phyloP scores from a whole-genome alignment of 257 asterid genomes.

The Plectranthus barbatus region DNA sequence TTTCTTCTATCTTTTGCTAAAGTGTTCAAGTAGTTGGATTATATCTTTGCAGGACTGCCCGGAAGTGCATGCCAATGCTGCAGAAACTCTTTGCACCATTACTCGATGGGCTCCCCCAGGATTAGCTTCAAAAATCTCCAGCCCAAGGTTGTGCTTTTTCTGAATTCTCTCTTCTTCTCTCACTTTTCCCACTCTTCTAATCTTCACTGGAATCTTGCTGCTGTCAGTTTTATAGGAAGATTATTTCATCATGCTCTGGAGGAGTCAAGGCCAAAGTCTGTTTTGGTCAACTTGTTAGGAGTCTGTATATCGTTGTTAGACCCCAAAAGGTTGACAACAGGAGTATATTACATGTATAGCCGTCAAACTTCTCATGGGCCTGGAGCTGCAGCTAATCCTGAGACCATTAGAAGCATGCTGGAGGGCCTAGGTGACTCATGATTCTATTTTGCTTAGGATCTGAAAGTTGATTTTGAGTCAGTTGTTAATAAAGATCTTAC shows the following conservation, averaged over 20 bases:
- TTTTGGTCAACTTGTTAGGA: conserved; percentile 58
- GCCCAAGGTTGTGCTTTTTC: conserved; percentile 49
- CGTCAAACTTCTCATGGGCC: conserved; percentile 52
- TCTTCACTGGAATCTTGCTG: conserved; percentile 15
- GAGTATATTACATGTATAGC: conserved; percentile 56
- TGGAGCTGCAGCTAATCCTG: conserved; percentile 49
- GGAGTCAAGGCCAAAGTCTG: conserved; percentile 74
- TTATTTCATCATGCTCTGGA: conserved; percentile 70
- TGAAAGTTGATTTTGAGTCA: neutral
- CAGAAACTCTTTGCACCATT: conserved; percentile 68
- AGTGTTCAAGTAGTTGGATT: neutral
- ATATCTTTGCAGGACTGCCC: conserved; percentile 60
- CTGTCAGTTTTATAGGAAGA: conserved; percentile 68
- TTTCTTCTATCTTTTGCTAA: neutral
- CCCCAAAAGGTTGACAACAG: conserved; percentile 67
- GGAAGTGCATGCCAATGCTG: conserved; percentile 87
- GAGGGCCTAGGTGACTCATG: conserved; percentile 51
- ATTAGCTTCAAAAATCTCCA: conserved; percentile 55
- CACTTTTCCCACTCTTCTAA: conserved; percentile 2
- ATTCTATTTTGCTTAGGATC: neutral
- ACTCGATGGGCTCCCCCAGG: conserved; percentile 62
- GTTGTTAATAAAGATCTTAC: neutral
- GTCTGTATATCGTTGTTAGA: conserved; percentile 75
- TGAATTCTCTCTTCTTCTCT: conserved; percentile 1
- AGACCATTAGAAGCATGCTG: conserved; percentile 67